Conservation (phyloP, 2,329 filamentous ascomycete genomes). For the Chrysoporthe deuterocubensis region DNA sequence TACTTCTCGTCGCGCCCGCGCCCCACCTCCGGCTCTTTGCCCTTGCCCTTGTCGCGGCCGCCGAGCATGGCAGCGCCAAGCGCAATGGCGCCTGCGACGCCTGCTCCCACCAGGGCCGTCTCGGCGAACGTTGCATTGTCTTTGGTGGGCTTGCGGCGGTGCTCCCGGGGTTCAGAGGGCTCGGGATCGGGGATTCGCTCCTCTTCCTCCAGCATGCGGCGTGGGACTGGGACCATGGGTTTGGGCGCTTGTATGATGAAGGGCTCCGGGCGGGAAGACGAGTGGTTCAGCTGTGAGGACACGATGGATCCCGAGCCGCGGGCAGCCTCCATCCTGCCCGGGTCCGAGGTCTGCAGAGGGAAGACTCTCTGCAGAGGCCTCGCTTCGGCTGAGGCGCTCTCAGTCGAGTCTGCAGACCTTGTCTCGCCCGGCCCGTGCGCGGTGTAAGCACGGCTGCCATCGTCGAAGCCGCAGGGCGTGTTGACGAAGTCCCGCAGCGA, state of each 20-base stretch:
- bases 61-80: constrained; percentile 49
- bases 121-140: constrained; percentile 44
- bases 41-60: constrained; percentile 38
- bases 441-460: constrained; percentile 38
- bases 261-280: constrained; percentile 53
- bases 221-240: constrained; percentile 74
- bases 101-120: constrained; percentile 52
- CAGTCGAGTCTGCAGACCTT: constrained; percentile 35
- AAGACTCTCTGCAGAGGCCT: constrained; percentile 65
- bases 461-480: constrained; percentile 59
- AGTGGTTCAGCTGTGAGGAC: constrained; percentile 35
- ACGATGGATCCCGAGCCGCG: constrained; percentile 50
- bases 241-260: constrained; percentile 84
- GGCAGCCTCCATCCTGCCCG: constrained; percentile 62
- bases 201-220: constrained; percentile 64
- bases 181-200: constrained; percentile 45
- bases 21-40: constrained; percentile 33
- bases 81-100: constrained; percentile 54
- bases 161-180: constrained; percentile 39
- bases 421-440: constrained; percentile 31
- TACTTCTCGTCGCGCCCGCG: constrained; percentile 33
- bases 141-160: constrained; percentile 29
- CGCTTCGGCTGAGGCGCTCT: constrained; percentile 42
- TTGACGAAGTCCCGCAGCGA: constrained; percentile 62
- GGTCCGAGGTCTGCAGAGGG: constrained; percentile 69